Percentiles rank a stretch among this genome's conserved stretches.
These are phyloP conservation scores for Rhynchospora pubera DNA, from an alignment of 176 grass and related monocot species.

Conservation along the genomic window DNA sequence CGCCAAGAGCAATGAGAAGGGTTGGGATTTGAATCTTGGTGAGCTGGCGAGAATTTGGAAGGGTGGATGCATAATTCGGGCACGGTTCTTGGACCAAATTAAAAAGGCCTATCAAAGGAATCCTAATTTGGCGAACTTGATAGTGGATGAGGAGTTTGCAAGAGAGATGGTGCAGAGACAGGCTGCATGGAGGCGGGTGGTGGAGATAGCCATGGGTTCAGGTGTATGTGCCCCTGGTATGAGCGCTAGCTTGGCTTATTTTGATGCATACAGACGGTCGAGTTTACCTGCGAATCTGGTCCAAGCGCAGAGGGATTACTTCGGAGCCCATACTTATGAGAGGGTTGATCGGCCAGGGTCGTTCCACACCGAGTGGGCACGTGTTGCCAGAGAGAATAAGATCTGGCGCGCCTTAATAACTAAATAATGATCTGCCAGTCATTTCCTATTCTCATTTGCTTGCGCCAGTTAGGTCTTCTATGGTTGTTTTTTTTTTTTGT, in stretches of 20 bases:
- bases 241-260: conserved; percentile 85
- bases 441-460: background rate
- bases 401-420: background rate
- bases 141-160: conserved; percentile 87
- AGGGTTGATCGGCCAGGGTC: conserved; percentile 60
- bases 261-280: conserved; percentile 73
- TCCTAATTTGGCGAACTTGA: conserved; percentile 69
- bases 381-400: conserved; percentile 50
- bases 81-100: conserved; percentile 82
- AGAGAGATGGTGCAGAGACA: conserved; percentile 96
- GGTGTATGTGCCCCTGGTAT: conserved; percentile 90
- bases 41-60: conserved; percentile 97
- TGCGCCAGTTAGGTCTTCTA: background rate
- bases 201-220: conserved; percentile 64
- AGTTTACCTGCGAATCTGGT: conserved; percentile 85
- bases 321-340: conserved; percentile 92
- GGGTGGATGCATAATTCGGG: conserved; percentile 86
- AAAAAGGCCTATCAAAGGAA: conserved; percentile 81
- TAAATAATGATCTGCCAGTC: background rate
- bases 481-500: background rate
- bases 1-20: conserved; percentile 68
- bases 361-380: conserved; percentile 91
- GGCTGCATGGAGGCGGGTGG: conserved; percentile 75
- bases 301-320: conserved; percentile 88
- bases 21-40: conserved; percentile 77